A percentile compares a stretch with the other conserved stretches of the same genome.
Conservation (phyloP, 2,329 filamentous ascomycete genomes). For the Curvularia spicifera region DNA sequence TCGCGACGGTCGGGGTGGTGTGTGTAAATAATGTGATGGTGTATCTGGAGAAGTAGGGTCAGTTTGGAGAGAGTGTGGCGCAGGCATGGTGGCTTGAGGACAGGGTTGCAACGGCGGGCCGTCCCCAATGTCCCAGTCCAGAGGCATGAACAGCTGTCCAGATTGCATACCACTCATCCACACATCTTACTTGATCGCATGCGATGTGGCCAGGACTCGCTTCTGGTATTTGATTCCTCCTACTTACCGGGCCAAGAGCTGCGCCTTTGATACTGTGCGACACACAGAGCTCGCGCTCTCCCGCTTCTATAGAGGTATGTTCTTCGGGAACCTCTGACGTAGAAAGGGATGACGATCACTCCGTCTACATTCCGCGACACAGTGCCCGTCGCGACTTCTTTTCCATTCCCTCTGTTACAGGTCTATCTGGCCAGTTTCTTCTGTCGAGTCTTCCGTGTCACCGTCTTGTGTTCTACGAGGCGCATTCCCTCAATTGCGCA, state of each 20-base stretch:
- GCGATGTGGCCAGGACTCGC: conserved; percentile 31
- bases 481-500: conserved; percentile 3
- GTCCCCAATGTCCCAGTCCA: conserved; percentile 13
- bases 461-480: conserved; percentile 9
- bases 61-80: conserved; percentile 12
- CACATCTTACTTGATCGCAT: conserved; percentile 16
- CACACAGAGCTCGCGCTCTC: conserved; percentile 24
- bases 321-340: conserved; percentile 13
- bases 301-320: conserved; percentile 47
- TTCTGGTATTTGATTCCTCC: conserved; percentile 30
- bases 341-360: conserved; percentile 35
- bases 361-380: conserved; percentile 12
- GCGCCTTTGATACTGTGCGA: conserved; percentile 12
- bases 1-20: background rate
- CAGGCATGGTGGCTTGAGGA: conserved; percentile 15
- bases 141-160: conserved; percentile 41
- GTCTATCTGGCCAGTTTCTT: background rate
- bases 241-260: conserved; percentile 17
- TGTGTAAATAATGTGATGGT: conserved; percentile 7
- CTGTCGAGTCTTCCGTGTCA: background rate
- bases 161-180: conserved; percentile 18
- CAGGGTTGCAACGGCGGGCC: conserved; percentile 17
- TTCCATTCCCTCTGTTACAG: background rate
- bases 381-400: conserved; percentile 7
- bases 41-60: conserved; percentile 13